Percentiles rank a stretch among this genome's conserved stretches.
Evolutionary conservation across 768 basidiomycete genomes (phyloP).

Genomic region (Leccinum disarticulatum): DNA sequence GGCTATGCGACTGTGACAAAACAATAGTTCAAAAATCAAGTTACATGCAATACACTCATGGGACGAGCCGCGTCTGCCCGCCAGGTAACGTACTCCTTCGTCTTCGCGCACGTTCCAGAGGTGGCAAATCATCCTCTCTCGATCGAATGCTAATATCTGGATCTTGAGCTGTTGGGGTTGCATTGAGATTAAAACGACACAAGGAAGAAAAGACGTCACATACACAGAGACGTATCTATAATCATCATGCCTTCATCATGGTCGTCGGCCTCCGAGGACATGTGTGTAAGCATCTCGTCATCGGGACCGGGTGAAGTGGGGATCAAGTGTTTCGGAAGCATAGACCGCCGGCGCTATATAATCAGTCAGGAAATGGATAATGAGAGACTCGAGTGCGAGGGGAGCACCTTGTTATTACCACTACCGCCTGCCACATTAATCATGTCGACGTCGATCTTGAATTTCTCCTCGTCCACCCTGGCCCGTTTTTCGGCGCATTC

Average conservation of each 20-base stretch:
- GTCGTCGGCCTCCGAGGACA: slow-evolving; percentile 29
- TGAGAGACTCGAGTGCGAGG: not conserved
- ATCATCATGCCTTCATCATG: slow-evolving; percentile 33
- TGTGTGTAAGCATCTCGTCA: slow-evolving; percentile 8
- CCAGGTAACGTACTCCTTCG: slow-evolving; percentile 40
- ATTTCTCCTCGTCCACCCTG: slow-evolving; percentile 63
- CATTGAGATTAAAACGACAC: slow-evolving; percentile 9
- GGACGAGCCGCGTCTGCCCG: slow-evolving; percentile 29
- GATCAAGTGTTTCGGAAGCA: slow-evolving; percentile 62
- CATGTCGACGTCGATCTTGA: slow-evolving; percentile 60
- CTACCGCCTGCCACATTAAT: slow-evolving; percentile 56
- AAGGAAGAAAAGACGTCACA: slow-evolving; percentile 7
- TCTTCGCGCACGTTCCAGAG: slow-evolving; percentile 67
- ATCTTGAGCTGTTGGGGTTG: slow-evolving; percentile 20
- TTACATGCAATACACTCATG: not conserved
- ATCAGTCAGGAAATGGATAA: not conserved
- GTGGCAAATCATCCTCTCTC: slow-evolving; percentile 59
- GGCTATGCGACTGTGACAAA: not conserved
- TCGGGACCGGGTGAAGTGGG: slow-evolving; percentile 25
- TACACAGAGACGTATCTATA: slow-evolving; percentile 23
- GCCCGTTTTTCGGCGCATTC: slow-evolving; percentile 73
- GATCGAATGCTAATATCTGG: slow-evolving; percentile 24
- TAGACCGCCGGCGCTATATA: slow-evolving; percentile 66
- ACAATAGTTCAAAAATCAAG: not conserved
- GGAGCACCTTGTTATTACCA: slow-evolving; percentile 58